Evolutionary conservation across 768 basidiomycete species (phyloP).

Genomic region (Asterophora lycoperdoides): DNA sequence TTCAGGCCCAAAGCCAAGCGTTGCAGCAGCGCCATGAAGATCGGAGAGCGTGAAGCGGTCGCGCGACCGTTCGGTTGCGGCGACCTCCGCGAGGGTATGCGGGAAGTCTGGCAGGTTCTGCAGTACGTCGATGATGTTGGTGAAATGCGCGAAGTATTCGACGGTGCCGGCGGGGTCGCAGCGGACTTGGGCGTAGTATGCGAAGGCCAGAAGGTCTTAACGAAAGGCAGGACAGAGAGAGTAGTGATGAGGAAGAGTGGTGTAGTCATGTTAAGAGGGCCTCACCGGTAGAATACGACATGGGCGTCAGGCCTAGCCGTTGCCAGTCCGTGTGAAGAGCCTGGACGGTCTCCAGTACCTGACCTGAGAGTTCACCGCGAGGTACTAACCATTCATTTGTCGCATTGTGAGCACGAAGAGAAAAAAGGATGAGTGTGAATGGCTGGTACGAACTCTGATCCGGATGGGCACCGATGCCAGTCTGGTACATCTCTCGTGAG

Average conservation of each 20-base stretch:
- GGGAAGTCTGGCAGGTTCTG: conserved; percentile 44
- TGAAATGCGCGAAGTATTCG: conserved; percentile 59
- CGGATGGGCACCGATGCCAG: conserved; percentile 69
- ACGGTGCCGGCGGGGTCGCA: conserved; percentile 68
- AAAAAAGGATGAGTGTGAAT: not conserved
- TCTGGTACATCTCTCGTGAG: conserved; percentile 69
- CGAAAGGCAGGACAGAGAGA: too few species aligned
- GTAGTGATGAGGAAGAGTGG: too few species aligned
- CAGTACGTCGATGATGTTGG: conserved; percentile 46
- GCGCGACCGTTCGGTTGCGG: conserved; percentile 58
- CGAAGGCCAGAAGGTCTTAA: conserved; percentile 78
- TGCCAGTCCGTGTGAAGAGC: conserved; percentile 38
- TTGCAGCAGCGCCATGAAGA: conserved; percentile 37
- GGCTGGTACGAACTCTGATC: conserved; percentile 63
- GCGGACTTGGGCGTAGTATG: conserved; percentile 75
- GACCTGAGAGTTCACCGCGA: conserved; percentile 44
- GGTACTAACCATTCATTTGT: conserved; percentile 47
- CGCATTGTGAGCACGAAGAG: conserved; percentile 4
- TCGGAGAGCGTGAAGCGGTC: conserved; percentile 62
- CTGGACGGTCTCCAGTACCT: conserved; percentile 34
- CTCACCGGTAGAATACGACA: conserved; percentile 62
- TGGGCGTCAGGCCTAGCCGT: conserved; percentile 61
- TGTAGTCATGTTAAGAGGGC: not conserved
- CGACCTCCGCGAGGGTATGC: conserved; percentile 49
- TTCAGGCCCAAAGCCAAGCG: conserved; percentile 66